These are phyloP conservation scores for Phytophthora meadii DNA, from an alignment of 352 stramenopile species.

Conservation along the genomic window DNA sequence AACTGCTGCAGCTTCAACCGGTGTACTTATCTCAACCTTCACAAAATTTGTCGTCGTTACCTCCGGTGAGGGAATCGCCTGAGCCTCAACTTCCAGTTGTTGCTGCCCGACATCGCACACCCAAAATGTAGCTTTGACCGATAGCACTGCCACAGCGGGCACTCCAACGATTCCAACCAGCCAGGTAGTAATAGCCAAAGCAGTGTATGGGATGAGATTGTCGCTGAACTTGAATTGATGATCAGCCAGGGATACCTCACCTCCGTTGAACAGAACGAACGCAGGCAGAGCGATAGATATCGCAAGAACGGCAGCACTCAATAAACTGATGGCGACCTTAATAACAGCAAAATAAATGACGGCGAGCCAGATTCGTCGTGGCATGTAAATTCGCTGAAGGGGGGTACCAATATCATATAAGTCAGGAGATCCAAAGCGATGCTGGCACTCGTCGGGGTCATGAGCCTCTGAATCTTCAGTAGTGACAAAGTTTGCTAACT, in stretches of 20 bases:
- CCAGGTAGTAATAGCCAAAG: not conserved
- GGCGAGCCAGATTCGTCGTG: not conserved
- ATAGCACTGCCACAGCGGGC: not conserved
- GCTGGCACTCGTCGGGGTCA: not conserved
- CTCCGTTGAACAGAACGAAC: slow-evolving; percentile 25
- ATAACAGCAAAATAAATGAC: not conserved
- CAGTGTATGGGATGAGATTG: not conserved
- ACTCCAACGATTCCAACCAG: not conserved
- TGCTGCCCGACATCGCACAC: not conserved
- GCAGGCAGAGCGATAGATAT: slow-evolving; percentile 26
- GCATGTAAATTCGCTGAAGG: not conserved
- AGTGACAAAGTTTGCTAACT: not conserved
- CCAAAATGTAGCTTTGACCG: not conserved
- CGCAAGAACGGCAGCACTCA: not conserved
- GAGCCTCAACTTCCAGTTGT: too few relatives aligned
- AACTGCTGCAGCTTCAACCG: too few relatives aligned
- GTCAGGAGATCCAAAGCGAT: not conserved
- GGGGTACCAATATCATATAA: too few relatives aligned
- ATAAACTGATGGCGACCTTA: not conserved
- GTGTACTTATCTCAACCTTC: too few relatives aligned
- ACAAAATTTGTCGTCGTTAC: too few relatives aligned
- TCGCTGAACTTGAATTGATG: not conserved
- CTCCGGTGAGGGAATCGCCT: too few relatives aligned
- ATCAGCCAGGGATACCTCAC: not conserved
- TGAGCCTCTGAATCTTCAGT: not conserved